These are phyloP conservation scores for Debaryomyces singareniensis DNA, from an alignment of 1,139 yeast genomes.

Conservation along the genomic window DNA sequence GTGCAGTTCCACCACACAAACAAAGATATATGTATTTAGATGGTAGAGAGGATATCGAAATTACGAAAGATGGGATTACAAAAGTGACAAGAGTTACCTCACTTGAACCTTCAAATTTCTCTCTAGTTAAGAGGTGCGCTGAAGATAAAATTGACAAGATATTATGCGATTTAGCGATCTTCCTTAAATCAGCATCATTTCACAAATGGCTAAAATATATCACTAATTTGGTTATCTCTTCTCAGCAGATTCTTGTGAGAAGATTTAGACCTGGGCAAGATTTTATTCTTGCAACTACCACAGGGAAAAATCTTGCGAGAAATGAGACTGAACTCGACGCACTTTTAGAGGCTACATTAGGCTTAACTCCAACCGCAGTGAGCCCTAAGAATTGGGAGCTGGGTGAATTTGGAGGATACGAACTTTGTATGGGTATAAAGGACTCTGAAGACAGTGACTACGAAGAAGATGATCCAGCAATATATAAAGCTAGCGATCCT, in stretches of 20 bases:
- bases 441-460: slow-evolving; percentile 36
- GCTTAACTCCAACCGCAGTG: slow-evolving; percentile 64
- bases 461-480: slow-evolving; percentile 50
- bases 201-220: slow-evolving; percentile 62
- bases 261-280: slow-evolving; percentile 94
- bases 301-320: slow-evolving; percentile 41
- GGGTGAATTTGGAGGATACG: slow-evolving; percentile 93
- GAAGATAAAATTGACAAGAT: slow-evolving; percentile 15
- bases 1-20: slow-evolving; percentile 92
- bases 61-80: slow-evolving; percentile 20
- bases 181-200: slow-evolving; percentile 58
- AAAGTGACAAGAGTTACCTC: slow-evolving; percentile 30
- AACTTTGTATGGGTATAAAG: slow-evolving; percentile 71
- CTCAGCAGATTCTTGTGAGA: slow-evolving; percentile 67
- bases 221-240: slow-evolving; percentile 58
- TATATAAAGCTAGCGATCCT: slow-evolving; percentile 50
- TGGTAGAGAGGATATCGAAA: slow-evolving; percentile 37
- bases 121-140: slow-evolving; percentile 13
- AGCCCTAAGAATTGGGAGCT: slow-evolving; percentile 63
- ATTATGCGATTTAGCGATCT: slow-evolving; percentile 49
- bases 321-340: slow-evolving; percentile 40
- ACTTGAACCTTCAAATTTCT: slow-evolving; percentile 51
- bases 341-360: slow-evolving; percentile 61
- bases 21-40: slow-evolving; percentile 81
- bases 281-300: slow-evolving; percentile 82